Evolutionary conservation across 257 asterid genomes (phyloP).

Genomic region (Thymus mandschuricus): DNA sequence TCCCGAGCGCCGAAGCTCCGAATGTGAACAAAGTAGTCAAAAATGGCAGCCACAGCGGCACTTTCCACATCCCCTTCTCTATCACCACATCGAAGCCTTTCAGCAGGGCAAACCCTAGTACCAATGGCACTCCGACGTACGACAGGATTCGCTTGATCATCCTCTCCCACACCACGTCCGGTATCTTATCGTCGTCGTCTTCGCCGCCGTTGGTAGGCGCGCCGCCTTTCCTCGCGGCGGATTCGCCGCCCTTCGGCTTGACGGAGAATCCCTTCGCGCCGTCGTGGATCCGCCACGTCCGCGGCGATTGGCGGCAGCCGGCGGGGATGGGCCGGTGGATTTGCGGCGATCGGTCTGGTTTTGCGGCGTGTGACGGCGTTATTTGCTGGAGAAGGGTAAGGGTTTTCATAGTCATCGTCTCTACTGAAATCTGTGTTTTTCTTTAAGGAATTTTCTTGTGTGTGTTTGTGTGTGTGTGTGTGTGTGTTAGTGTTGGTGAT

Average conservation of each 20-base stretch:
- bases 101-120: slow-evolving; percentile 46
- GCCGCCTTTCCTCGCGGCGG: slow-evolving; percentile 21
- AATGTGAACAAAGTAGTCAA: slow-evolving; percentile 63
- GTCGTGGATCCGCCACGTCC: slow-evolving; percentile 50
- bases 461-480: background rate
- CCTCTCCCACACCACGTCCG: slow-evolving; percentile 64
- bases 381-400: slow-evolving; percentile 44
- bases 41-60: slow-evolving; percentile 70
- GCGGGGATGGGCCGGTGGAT: slow-evolving; percentile 35
- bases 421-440: slow-evolving; percentile 10
- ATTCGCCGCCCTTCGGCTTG: slow-evolving; percentile 27
- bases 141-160: slow-evolving; percentile 62
- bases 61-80: slow-evolving; percentile 47
- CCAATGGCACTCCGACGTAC: slow-evolving; percentile 65
- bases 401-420: slow-evolving; percentile 48
- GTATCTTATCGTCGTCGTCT: slow-evolving; percentile 63
- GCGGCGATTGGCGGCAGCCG: slow-evolving; percentile 24
- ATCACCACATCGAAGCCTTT: slow-evolving; percentile 42
- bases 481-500: slow-evolving; percentile 1
- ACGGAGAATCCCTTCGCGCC: slow-evolving; percentile 70
- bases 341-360: slow-evolving; percentile 31
- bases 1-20: slow-evolving; percentile 73
- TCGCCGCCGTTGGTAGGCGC: background rate
- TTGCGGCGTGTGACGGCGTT: slow-evolving; percentile 35
- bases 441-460: background rate